Evolutionary conservation across 306 rosid species (phyloP), one percentile per base, ranked within the genome.

Genomic region (Albizia julibrissin): DNA sequence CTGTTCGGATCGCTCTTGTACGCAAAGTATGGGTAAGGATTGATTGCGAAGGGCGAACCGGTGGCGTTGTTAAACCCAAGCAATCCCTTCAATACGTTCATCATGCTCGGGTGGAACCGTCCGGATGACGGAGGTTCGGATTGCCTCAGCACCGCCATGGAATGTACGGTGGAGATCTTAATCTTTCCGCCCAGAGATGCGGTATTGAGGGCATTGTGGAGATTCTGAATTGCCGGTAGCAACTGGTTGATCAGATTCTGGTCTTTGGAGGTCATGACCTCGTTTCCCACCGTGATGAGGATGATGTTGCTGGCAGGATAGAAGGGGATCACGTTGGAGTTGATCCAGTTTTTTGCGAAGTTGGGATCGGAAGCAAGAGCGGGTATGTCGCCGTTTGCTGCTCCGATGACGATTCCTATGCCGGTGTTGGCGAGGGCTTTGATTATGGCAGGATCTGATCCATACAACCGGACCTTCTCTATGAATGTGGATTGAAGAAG

Each of bases 111-210:
- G 79, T 93, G 91, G 74, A 96, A 93, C 54, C 69, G 80, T 39
- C 93, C 99, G 7, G 97, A 85, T 0, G 98, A 96, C 26, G 99
- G 99, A 15, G 99, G 98, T 54, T 96, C 99, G 0, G 98, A 96
- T 3, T 85, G 79, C 12, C 67, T 47, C 21, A 96, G 90, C 71
- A 96, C 97, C 50, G 98, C 88, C 99, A 96, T 96, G 29, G 97
- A 83, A 54, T 96, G 98, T 27, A 96, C 99, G 19, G 98, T 92
- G 4, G 99, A 96, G 19, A 96, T 94, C 87, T 87, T 96, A 29
- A 96, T 83, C 49, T 90, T 86, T 9, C 91, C 89, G 15, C 94
- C 91, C 2, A 96, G 61, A 1, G 90, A 87, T 2, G 80, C 86
- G 0, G 87, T 83, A n/a, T 90, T 46, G 43, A 96, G 98, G 68